phyloP scores from a whole-genome alignment of 1,284 basidiomycete species.

The Cutaneotrichosporon curvatum region DNA sequence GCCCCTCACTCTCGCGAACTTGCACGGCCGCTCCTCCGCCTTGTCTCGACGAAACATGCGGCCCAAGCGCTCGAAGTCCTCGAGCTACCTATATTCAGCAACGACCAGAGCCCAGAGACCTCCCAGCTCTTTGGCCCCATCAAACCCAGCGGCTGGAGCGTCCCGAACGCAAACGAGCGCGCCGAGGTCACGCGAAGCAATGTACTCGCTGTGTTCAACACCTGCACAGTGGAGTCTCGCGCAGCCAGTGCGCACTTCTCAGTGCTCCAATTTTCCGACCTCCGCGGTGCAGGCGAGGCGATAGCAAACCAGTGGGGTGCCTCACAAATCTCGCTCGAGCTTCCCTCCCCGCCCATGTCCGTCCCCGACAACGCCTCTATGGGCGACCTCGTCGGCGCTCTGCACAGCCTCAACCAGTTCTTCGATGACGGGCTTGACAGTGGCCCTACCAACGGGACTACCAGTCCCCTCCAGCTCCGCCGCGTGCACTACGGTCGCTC shows the following conservation, averaged over 20 bases:
- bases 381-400: conserved; percentile 75
- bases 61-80: conserved; percentile 81
- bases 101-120: conserved; percentile 74
- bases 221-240: conserved; percentile 60
- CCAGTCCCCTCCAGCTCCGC: conserved; percentile 1
- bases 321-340: conserved; percentile 22
- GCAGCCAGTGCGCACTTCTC: conserved; percentile 44
- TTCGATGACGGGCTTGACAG: conserved; percentile 57
- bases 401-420: conserved; percentile 78
- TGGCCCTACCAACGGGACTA: conserved; percentile 4
- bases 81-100: conserved; percentile 73
- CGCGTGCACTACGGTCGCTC: conserved; percentile 2
- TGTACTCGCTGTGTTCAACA: conserved; percentile 74
- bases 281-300: conserved; percentile 7
- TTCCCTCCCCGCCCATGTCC: conserved; percentile 62
- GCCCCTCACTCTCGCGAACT: conserved; percentile 74
- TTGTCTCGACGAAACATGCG: conserved; percentile 78
- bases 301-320: conserved; percentile 1
- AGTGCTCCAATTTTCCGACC: conserved; percentile 41
- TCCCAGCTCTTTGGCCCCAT: conserved; percentile 72
- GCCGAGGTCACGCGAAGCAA: conserved; percentile 64
- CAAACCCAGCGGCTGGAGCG: conserved; percentile 75
- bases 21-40: conserved; percentile 78
- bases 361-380: conserved; percentile 54
- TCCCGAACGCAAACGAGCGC: conserved; percentile 59